A percentile compares a stretch with the other conserved stretches of the same genome.
Conservation (phyloP, 2,329 filamentous ascomycete genomes). For the Eutypella sp. region DNA sequence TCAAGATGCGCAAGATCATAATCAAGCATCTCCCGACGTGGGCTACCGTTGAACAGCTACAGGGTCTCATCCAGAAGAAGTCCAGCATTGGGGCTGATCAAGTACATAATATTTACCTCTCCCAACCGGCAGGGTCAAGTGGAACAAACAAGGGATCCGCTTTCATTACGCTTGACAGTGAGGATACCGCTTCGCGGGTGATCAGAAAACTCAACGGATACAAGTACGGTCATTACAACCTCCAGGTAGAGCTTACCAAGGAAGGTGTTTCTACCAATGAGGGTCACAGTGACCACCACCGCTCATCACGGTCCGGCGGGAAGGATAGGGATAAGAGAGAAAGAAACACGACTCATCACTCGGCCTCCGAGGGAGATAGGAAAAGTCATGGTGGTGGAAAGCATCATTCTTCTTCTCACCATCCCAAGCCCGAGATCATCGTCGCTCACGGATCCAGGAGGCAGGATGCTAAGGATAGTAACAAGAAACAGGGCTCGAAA, state of each 20-base stretch:
- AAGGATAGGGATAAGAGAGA: neutral
- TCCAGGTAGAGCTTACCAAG: conserved; percentile 22
- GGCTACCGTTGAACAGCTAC: conserved; percentile 19
- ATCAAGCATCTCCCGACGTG: conserved; percentile 23
- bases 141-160: conserved; percentile 22
- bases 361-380: neutral
- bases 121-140: conserved; percentile 12
- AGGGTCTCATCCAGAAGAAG: conserved; percentile 21
- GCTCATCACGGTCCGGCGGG: conserved; percentile 5
- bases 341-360: neutral
- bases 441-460: neutral
- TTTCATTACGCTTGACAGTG: conserved; percentile 21
- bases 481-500: neutral
- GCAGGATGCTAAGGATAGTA: neutral
- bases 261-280: conserved; percentile 23
- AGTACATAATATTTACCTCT: conserved; percentile 22
- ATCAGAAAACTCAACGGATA: conserved; percentile 22
- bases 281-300: conserved; percentile 2
- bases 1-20: conserved; percentile 24
- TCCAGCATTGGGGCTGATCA: conserved; percentile 20
- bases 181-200: conserved; percentile 19
- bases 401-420: neutral
- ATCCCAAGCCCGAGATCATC: neutral
- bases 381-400: neutral
- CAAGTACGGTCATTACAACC: conserved; percentile 18